Conservation (phyloP, 495 filamentous ascomycete genomes). For the Aspergillus biplanus region DNA sequence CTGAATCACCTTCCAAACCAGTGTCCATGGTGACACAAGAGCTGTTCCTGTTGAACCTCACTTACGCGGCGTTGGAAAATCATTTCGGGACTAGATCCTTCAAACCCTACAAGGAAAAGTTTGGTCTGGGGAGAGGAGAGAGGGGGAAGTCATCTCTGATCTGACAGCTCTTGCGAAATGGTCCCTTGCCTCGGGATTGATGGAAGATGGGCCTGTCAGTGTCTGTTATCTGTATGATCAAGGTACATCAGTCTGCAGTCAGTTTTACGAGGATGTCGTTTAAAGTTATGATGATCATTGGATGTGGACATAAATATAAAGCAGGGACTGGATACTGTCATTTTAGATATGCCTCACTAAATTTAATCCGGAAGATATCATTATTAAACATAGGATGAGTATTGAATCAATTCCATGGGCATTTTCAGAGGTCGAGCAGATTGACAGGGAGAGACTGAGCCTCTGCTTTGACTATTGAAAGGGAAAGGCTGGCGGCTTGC, state of each 20-base stretch:
- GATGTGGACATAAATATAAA: background rate
- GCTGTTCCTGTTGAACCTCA: background rate
- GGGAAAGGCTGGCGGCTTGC: conserved; percentile 20
- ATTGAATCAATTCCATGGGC: too few species aligned
- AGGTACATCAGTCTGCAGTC: conserved; percentile 1
- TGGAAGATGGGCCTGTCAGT: conserved; percentile 16
- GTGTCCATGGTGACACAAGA: conserved; percentile 12
- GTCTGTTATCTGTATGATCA: conserved; percentile 10
- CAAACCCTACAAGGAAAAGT: background rate
- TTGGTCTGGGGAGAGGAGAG: background rate
- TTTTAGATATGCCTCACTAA: too few species aligned
- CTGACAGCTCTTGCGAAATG: conserved; percentile 22
- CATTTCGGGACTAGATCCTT: background rate
- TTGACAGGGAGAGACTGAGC: background rate
- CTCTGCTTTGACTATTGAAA: conserved; percentile 17
- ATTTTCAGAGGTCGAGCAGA: background rate
- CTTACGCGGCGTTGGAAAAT: conserved; percentile 1
- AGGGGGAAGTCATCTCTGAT: background rate
- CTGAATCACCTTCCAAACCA: background rate
- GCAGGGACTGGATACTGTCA: too few species aligned
- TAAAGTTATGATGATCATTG: conserved; percentile 12
- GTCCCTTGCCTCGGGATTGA: conserved; percentile 19
- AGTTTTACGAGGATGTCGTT: background rate
- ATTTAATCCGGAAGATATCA: too few species aligned
- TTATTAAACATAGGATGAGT: too few species aligned